phyloP scores from a whole-genome alignment of 306 rosid species.

The Corylus heterophylla region DNA sequence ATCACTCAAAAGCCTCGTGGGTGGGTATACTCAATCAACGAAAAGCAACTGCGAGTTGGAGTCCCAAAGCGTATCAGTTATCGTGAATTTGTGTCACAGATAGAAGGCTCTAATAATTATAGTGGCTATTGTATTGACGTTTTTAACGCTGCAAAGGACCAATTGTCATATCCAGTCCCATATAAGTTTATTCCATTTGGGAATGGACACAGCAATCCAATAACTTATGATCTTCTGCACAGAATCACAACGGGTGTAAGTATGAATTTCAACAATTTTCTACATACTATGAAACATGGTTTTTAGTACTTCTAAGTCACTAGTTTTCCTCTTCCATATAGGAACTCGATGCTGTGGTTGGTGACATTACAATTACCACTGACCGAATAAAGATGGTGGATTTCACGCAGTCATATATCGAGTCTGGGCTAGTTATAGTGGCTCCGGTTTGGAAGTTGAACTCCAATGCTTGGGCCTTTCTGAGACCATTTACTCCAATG shows the following conservation, averaged over 20 bases:
- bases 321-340: constrained; percentile 33
- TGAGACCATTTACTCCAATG: constrained; percentile 64
- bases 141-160: constrained; percentile 29
- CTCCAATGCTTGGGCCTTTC: constrained; percentile 80
- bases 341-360: constrained; percentile 78
- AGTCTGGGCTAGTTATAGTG: constrained; percentile 87
- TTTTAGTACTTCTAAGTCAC: constrained; percentile 2
- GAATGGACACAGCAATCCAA: constrained; percentile 25
- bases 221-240: constrained; percentile 35
- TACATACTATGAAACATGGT: neutral
- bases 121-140: constrained; percentile 68
- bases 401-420: constrained; percentile 85
- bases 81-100: constrained; percentile 51
- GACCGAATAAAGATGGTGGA: constrained; percentile 78
- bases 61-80: constrained; percentile 62
- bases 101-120: constrained; percentile 54
- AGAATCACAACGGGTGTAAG: constrained; percentile 41
- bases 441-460: constrained; percentile 55
- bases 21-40: constrained; percentile 80
- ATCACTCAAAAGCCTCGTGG: constrained; percentile 73
- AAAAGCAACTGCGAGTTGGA: constrained; percentile 69
- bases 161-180: constrained; percentile 31
- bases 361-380: constrained; percentile 85
- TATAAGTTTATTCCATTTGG: constrained; percentile 29
- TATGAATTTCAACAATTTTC: neutral